phyloP scores from a whole-genome alignment of 768 basidiomycete species.

The Leccinum subtestaceum region DNA sequence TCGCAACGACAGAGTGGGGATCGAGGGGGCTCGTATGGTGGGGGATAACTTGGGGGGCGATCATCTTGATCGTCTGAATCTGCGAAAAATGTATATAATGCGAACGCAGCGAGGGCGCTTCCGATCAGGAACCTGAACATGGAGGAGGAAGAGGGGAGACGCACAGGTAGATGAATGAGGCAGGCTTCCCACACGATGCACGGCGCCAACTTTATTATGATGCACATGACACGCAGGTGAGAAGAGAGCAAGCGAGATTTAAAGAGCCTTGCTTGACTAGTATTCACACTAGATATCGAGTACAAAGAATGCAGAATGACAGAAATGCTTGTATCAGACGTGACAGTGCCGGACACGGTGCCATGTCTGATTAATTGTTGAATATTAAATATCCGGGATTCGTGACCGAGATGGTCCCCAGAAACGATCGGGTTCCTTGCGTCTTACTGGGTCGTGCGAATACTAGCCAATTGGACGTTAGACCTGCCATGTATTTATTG shows the following conservation, averaged over 20 bases:
- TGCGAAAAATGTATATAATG: constrained; percentile 5
- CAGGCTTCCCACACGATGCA: not conserved
- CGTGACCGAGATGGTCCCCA: constrained; percentile 22
- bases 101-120: constrained; percentile 10
- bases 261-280: not conserved
- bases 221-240: not conserved
- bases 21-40: not conserved
- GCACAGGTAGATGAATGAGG: not conserved
- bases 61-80: constrained; percentile 5
- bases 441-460: constrained; percentile 69
- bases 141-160: not conserved
- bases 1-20: constrained; percentile 3
- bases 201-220: not conserved
- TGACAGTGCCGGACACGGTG: too few relatives aligned
- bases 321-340: not conserved
- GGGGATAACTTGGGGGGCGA: not conserved
- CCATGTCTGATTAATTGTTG: too few relatives aligned
- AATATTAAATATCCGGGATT: too few relatives aligned
- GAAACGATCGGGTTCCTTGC: constrained; percentile 91
- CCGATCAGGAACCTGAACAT: constrained; percentile 15
- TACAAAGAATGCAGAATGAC: constrained; percentile 9
- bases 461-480: constrained; percentile 21
- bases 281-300: constrained; percentile 2
- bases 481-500: constrained; percentile 9
- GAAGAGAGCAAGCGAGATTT: not conserved